phyloP scores from a whole-genome alignment of 2,329 filamentous ascomycete species.

The Simplicillium sp. region DNA sequence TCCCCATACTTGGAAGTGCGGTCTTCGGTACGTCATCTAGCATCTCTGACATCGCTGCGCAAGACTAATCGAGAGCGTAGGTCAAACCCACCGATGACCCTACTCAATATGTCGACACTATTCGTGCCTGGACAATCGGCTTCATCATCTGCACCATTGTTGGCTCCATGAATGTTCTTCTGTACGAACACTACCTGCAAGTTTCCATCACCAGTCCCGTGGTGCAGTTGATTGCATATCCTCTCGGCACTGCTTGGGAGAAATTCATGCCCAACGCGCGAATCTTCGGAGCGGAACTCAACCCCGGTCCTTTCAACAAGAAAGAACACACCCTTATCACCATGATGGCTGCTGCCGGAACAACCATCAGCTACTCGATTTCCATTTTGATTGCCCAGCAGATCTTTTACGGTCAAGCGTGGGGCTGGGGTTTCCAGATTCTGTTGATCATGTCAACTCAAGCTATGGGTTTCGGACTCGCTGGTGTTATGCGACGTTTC shows the following conservation, averaged over 20 bases:
- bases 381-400: conserved; percentile 31
- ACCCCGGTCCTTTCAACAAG: conserved; percentile 32
- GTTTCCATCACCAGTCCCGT: conserved; percentile 26
- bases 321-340: conserved; percentile 40
- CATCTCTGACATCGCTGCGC: neutral
- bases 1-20: conserved; percentile 43
- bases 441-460: conserved; percentile 51
- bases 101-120: conserved; percentile 32
- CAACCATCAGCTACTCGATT: conserved; percentile 22
- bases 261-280: conserved; percentile 18
- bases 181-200: conserved; percentile 4
- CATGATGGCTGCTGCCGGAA: conserved; percentile 29
- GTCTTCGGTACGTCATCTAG: conserved; percentile 20
- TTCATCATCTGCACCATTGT: conserved; percentile 47
- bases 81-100: conserved; percentile 4
- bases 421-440: conserved; percentile 49
- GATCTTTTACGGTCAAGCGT: conserved; percentile 39
- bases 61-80: neutral
- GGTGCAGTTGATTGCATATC: conserved; percentile 32
- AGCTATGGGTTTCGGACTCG: conserved; percentile 54
- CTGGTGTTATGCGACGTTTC: conserved; percentile 48
- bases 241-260: conserved; percentile 21
- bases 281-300: conserved; percentile 22
- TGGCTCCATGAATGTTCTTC: conserved; percentile 44
- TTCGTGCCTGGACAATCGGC: conserved; percentile 52